These are phyloP conservation scores for Cyathus striatus DNA, from an alignment of 768 basidiomycete species.

Conservation along the genomic window DNA sequence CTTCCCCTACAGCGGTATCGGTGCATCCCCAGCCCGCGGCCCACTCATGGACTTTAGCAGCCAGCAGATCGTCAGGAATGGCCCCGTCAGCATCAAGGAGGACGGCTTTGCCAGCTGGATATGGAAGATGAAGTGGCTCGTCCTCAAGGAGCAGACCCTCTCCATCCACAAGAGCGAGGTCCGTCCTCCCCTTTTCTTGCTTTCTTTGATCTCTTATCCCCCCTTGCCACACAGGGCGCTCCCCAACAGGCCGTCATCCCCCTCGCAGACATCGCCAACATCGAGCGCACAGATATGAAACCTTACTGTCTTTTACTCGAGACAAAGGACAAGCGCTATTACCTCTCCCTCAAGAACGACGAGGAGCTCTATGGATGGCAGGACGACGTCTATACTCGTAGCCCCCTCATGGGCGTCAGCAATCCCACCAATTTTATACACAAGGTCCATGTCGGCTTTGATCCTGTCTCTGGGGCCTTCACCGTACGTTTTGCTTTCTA, in stretches of 20 bases:
- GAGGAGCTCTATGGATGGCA: slow-evolving; percentile 99
- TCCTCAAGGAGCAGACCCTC: slow-evolving; percentile 75
- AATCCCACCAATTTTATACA: slow-evolving; percentile 98
- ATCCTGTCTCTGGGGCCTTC: slow-evolving; percentile 90
- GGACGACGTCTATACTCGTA: slow-evolving; percentile 91
- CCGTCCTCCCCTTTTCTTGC: slow-evolving; percentile 18
- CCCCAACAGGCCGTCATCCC: slow-evolving; percentile 56
- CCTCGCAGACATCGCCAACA: slow-evolving; percentile 75
- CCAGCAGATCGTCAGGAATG: slow-evolving; percentile 56
- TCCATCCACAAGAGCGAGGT: slow-evolving; percentile 92
- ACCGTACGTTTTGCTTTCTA: slow-evolving; percentile 59
- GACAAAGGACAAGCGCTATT: slow-evolving; percentile 77
- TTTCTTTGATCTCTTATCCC: background rate
- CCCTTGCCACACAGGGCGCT: slow-evolving; percentile 30
- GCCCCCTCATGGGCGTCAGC: slow-evolving; percentile 89
- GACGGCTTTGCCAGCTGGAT: slow-evolving; percentile 90
- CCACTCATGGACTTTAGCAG: slow-evolving; percentile 21
- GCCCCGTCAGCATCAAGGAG: slow-evolving; percentile 86
- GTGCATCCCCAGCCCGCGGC: slow-evolving; percentile 66
- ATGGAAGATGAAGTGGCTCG: slow-evolving; percentile 88
- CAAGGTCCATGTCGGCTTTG: slow-evolving; percentile 97
- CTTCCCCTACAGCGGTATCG: slow-evolving; percentile 73
- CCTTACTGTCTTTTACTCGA: slow-evolving; percentile 91
- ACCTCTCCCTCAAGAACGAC: slow-evolving; percentile 83
- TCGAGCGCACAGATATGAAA: slow-evolving; percentile 91